Evolutionary conservation across 2,329 filamentous ascomycete species (phyloP).

Genomic region (Ascocoryne sarcoides): DNA sequence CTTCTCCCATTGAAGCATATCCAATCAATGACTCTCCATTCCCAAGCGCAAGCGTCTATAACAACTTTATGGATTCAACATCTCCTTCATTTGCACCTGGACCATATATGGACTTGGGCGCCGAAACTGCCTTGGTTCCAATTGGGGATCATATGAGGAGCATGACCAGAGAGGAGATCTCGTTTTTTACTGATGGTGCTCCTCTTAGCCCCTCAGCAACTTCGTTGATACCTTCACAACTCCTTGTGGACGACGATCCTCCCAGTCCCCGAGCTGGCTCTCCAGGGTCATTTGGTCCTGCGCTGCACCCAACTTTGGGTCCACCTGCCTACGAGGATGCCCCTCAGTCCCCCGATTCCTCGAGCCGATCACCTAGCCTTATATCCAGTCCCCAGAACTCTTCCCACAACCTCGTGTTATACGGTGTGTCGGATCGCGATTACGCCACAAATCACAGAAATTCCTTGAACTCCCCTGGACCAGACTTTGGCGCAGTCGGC

Average conservation of each 20-base stretch:
- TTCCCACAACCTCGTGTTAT: constrained; percentile 48
- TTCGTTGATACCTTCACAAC: constrained; percentile 60
- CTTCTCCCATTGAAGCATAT: constrained; percentile 23
- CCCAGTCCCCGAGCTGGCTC: constrained; percentile 31
- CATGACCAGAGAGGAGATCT: constrained; percentile 54
- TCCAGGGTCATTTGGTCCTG: constrained; percentile 18
- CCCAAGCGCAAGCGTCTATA: constrained; percentile 33
- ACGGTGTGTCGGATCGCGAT: constrained; percentile 26
- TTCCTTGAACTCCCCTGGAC: constrained; percentile 22
- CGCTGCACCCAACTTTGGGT: constrained; percentile 31
- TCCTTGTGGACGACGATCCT: constrained; percentile 52
- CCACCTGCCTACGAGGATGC: constrained; percentile 32
- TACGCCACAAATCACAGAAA: constrained; percentile 18
- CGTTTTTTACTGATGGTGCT: constrained; percentile 52
- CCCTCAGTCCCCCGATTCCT: constrained; percentile 53
- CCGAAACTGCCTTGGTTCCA: constrained; percentile 25
- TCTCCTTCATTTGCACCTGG: constrained; percentile 43
- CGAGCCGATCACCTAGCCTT: constrained; percentile 45
- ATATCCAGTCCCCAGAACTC: constrained; percentile 56
- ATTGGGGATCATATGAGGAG: constrained; percentile 29
- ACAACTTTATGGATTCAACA: constrained; percentile 32
- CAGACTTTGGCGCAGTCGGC: constrained; percentile 25
- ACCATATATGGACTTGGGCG: constrained; percentile 34
- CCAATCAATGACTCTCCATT: constrained; percentile 28
- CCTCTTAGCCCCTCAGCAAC: constrained; percentile 72